A percentile compares a stretch with the other conserved stretches of the same genome.
phyloP scores from a whole-genome alignment of 345 rosid species.

The Eucalyptus regnans region DNA sequence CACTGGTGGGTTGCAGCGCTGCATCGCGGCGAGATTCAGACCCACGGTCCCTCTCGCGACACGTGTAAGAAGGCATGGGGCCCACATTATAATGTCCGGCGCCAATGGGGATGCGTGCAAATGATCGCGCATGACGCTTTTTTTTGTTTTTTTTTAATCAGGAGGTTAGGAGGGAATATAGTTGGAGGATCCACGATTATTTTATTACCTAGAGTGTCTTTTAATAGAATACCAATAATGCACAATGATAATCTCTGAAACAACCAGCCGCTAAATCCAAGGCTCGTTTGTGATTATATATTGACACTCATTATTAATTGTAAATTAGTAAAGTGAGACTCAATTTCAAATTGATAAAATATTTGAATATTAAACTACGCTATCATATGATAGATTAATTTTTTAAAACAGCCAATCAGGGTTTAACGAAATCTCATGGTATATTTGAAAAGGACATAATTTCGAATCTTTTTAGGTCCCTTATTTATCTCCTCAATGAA shows the following conservation, averaged over 20 bases:
- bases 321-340: background rate
- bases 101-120: background rate
- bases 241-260: background rate
- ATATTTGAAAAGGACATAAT: rapidly evolving
- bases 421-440: background rate
- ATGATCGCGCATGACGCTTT: background rate
- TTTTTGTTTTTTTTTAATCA: background rate
- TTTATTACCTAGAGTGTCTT: background rate
- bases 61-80: background rate
- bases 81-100: background rate
- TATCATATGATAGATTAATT: background rate
- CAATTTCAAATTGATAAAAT: background rate
- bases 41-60: background rate
- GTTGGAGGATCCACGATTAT: background rate
- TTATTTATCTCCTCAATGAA: background rate
- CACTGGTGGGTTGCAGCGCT: background rate
- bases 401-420: background rate
- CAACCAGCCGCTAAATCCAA: background rate
- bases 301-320: background rate
- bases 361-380: background rate
- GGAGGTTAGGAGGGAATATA: background rate
- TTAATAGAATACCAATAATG: background rate
- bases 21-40: background rate
- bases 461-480: no score
- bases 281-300: background rate